These are phyloP conservation scores for Acorus gramineus DNA, from an alignment of 106 monocot genomes.

Conservation along the genomic window DNA sequence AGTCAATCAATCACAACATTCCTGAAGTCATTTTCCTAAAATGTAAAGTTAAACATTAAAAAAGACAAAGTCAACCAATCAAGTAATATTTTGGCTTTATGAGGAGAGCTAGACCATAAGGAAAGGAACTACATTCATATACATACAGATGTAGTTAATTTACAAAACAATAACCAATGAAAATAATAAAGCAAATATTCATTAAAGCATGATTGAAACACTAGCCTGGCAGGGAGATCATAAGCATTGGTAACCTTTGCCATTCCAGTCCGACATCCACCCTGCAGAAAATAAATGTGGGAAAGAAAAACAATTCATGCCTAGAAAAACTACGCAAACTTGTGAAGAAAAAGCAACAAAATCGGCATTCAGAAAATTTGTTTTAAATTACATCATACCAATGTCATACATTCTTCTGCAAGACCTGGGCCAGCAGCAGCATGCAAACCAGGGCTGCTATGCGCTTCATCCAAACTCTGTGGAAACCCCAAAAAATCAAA, in stretches of 20 bases:
- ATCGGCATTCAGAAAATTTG: neutral
- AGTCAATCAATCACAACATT: too few species aligned
- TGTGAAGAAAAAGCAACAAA: neutral
- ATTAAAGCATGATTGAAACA: neutral
- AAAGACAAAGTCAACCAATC: too few species aligned
- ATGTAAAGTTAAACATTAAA: too few species aligned
- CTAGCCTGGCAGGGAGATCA: slow-evolving; percentile 93
- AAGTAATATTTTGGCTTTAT: too few species aligned
- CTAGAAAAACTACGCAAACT: too few species aligned
- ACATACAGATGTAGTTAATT: too few species aligned
- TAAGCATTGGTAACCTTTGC: slow-evolving; percentile 98
- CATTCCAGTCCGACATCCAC: slow-evolving; percentile 96
- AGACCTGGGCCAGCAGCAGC: slow-evolving; percentile 87
- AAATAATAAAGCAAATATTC: neutral
- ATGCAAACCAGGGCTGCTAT: slow-evolving; percentile 94
- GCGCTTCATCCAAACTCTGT: slow-evolving; percentile 94
- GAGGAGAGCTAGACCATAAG: too few species aligned
- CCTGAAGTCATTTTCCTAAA: too few species aligned
- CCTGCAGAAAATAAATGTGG: slow-evolving; percentile 25
- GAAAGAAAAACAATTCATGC: neutral
- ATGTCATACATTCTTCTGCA: slow-evolving; percentile 84
- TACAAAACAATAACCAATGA: too few species aligned
- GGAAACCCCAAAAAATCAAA: slow-evolving; percentile 5
- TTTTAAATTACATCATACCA: slow-evolving; percentile 37
- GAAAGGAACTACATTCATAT: too few species aligned